Evolutionary conservation across 441 rosid species (phyloP), one percentile per base, ranked within the genome.

Genomic region (Erysimum cheiri): DNA sequence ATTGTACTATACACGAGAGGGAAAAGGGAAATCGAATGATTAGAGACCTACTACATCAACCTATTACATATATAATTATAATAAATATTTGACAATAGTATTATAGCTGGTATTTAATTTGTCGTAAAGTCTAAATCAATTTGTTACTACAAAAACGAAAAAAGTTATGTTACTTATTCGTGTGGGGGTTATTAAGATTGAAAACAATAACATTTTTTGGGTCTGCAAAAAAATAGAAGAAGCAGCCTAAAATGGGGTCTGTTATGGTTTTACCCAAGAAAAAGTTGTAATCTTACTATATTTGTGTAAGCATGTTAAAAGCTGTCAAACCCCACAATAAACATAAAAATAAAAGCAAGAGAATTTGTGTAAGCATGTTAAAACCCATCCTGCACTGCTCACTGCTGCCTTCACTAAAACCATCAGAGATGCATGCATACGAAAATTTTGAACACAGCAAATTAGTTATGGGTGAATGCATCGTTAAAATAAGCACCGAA

Each of bases 401-500:
- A 6, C 48, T 14, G 47, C 47, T 14, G 48, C 22, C 48, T 22
- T 22, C 24, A 22, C 32, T 29, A 29, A 13, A 22, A 29, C 63
- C 26, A 68, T 68, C 64, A 13, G 4, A 31, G 0, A 22, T 22
- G 24, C 19, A 14, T 67, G 4, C 41, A 8, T 32, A 28, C 9
- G 4, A 9, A 40, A 13, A 31, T 54, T 31, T 56, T 40, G 13
- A 40, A 66, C 71, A 41, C 49, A n/a, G 53, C 61, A 67, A 28
- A 40, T 67, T 11, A 53, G 19, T 15, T 52, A 43, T 9, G 24
- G 52, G 49, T 58, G 17, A 29, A 22, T 22, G 24, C 24, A 22
- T 22, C 24, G 32, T 29, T 29, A 5, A 29, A 3, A 3, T 3
- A 29, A 29, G 32, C 32, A 29, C 31, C 31, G 31, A 29, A 29